A percentile compares a stretch with the other conserved stretches of the same genome.
Conservation (phyloP, 441 rosid genomes). For the Manihot esculenta region DNA sequence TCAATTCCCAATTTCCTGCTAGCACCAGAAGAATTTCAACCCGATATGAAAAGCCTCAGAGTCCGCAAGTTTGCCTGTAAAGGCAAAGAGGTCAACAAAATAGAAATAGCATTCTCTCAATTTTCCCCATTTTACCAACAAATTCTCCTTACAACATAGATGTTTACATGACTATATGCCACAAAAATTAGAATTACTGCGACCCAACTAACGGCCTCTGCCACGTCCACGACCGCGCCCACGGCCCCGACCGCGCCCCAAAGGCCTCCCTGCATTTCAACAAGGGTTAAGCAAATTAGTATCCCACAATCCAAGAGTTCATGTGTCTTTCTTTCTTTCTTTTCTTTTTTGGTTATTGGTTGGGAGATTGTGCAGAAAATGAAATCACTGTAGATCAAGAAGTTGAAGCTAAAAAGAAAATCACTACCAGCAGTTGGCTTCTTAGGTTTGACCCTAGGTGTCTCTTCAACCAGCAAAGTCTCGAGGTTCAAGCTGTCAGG, state of each 20-base stretch:
- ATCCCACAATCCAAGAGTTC: background rate
- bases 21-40: conserved; percentile 3
- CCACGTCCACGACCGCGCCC: conserved; percentile 98
- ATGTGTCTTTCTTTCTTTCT: no score
- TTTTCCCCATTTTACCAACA: conserved; percentile 18
- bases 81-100: background rate
- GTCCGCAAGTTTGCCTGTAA: conserved; percentile 10
- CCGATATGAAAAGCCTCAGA: background rate
- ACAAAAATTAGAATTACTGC: conserved; percentile 22
- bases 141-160: conserved; percentile 28
- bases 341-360: no score
- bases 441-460: conserved; percentile 90
- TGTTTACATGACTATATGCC: conserved; percentile 27
- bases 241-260: conserved; percentile 90
- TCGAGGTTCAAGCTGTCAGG: conserved; percentile 98
- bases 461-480: conserved; percentile 90
- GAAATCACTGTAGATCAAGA: background rate
- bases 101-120: conserved; percentile 17
- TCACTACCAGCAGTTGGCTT: conserved; percentile 86
- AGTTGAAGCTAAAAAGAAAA: conserved; percentile 5
- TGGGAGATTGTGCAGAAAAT: background rate
- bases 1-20: background rate
- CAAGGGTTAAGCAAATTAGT: conserved; percentile 10
- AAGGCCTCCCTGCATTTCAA: conserved; percentile 58
- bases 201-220: conserved; percentile 60